A percentile compares a stretch with the other conserved stretches of the same genome.
These are phyloP conservation scores for Aquilaria agallochum DNA, from an alignment of 441 rosid genomes.

Conservation along the genomic window DNA sequence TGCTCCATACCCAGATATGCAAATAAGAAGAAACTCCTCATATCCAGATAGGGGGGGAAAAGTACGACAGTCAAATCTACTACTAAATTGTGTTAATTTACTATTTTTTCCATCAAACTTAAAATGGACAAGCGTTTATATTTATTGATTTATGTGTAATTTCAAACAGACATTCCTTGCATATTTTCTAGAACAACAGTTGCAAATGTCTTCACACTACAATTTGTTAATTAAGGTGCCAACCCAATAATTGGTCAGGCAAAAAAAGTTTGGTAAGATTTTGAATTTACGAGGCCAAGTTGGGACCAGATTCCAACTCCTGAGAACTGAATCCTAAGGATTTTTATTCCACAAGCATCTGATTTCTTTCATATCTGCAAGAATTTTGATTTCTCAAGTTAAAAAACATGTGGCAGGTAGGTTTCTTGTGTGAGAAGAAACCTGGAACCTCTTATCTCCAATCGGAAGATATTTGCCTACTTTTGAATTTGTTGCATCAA, in stretches of 20 bases:
- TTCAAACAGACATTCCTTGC: slow-evolving; percentile 33
- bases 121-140: too few relatives aligned
- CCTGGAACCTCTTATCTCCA: slow-evolving; percentile 7
- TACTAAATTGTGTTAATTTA: too few relatives aligned
- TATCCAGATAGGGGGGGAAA: too few relatives aligned
- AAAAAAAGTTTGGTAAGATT: slow-evolving; percentile 22
- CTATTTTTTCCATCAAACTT: too few relatives aligned
- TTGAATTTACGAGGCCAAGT: slow-evolving; percentile 31
- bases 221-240: too few relatives aligned
- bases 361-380: slow-evolving; percentile 5
- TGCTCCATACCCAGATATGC: neutral
- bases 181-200: slow-evolving; percentile 29
- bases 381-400: slow-evolving; percentile 6
- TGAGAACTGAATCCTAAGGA: slow-evolving; percentile 10
- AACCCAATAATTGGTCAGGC: slow-evolving; percentile 20
- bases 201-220: slow-evolving; percentile 10
- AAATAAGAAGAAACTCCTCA: slow-evolving; percentile 11
- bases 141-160: too few relatives aligned
- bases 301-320: slow-evolving; percentile 12
- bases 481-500: slow-evolving; percentile 21
- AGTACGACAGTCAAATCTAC: too few relatives aligned
- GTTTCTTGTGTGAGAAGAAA: slow-evolving; percentile 4
- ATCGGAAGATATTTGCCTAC: slow-evolving; percentile 1
- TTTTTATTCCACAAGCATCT: slow-evolving; percentile 5
- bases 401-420: neutral